Evolutionary conservation across 495 filamentous ascomycete species (phyloP), one percentile per base, ranked within the genome.

Genomic region (Pseudevernia furfuracea): DNA sequence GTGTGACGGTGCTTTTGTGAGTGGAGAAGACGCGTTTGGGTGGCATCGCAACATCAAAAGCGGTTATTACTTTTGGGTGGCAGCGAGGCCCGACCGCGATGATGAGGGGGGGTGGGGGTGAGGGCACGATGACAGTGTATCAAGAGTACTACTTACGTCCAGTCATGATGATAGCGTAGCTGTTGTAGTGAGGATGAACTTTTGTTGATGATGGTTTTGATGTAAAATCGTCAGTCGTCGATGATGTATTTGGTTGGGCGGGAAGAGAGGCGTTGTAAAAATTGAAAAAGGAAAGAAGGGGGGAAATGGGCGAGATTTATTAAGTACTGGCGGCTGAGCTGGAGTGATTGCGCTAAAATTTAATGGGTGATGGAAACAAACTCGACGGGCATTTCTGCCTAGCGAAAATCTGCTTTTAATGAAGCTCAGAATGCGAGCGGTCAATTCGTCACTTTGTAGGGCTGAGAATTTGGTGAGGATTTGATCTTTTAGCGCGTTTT

Each of bases 121-220:
- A 56, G 37, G 60, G 55, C 61, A 62, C 64, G 63, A 55, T 48
- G 39, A 36, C 25, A 30, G 41, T 36, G 25, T 43, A 57, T 44
- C 56, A 34, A 66, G 66, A 53, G 62, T 44, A 70, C 65, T 74
- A 92, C 91, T 90, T 84, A 96, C 91, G 91, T 89, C 91, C 91
- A 90, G 91, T 92, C 91, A 96, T 96, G 68, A 77, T 90, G 83
- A 75, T 72, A 67, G 71, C 55, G 60, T 64, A 64, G 30, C 63
- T 34, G 43, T 11, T 46, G 61, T 38, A 60, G 21, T 9, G n/a
- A 46, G 17, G 19, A n/a, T 46, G 43, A 46, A 1, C n/a, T n/a
- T 21, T 17, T 41, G 8, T 36, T 39, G 49, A 44, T 64, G 34
- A 38, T 63, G 64, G 59, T 56, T 66, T 66, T 12, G 68, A 74